These are phyloP conservation scores for Gryganskiella cystojenkinii DNA, from an alignment of 192 early-diverging fungal genomes.

Conservation along the genomic window DNA sequence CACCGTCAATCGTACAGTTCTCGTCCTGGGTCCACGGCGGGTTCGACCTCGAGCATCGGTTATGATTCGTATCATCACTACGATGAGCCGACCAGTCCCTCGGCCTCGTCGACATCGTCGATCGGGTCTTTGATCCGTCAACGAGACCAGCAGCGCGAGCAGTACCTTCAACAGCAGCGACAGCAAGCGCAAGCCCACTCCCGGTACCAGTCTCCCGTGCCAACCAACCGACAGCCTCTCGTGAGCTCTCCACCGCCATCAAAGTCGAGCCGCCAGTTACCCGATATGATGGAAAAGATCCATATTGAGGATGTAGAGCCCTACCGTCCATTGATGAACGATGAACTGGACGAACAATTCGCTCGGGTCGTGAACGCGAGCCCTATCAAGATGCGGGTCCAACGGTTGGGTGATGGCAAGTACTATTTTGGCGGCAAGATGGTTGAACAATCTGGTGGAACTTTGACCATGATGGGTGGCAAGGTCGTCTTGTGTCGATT, in stretches of 20 bases:
- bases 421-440: slow-evolving; percentile 53
- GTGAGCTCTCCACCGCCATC: not conserved
- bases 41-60: slow-evolving; percentile 17
- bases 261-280: not conserved
- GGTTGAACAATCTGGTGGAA: slow-evolving; percentile 32
- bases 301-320: slow-evolving; percentile 4
- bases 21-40: not conserved
- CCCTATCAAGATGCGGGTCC: slow-evolving; percentile 56
- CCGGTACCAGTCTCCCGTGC: slow-evolving; percentile 3
- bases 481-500: slow-evolving; percentile 61
- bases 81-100: slow-evolving; percentile 29
- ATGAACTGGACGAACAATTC: slow-evolving; percentile 64
- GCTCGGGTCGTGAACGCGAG: slow-evolving; percentile 60
- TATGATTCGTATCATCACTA: not conserved
- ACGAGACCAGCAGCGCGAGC: not conserved
- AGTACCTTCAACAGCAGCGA: not conserved
- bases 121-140: slow-evolving; percentile 12
- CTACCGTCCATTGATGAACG: slow-evolving; percentile 57
- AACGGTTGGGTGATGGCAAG: slow-evolving; percentile 49
- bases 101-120: slow-evolving; percentile 32
- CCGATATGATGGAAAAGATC: slow-evolving; percentile 1
- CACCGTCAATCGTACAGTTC: slow-evolving; percentile 1
- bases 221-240: not conserved
- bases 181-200: not conserved
- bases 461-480: slow-evolving; percentile 35